Percentiles rank a stretch among this genome's conserved stretches.
These are phyloP conservation scores for Rhizopogon vinicolor DNA, from an alignment of 768 basidiomycete species.

Conservation along the genomic window DNA sequence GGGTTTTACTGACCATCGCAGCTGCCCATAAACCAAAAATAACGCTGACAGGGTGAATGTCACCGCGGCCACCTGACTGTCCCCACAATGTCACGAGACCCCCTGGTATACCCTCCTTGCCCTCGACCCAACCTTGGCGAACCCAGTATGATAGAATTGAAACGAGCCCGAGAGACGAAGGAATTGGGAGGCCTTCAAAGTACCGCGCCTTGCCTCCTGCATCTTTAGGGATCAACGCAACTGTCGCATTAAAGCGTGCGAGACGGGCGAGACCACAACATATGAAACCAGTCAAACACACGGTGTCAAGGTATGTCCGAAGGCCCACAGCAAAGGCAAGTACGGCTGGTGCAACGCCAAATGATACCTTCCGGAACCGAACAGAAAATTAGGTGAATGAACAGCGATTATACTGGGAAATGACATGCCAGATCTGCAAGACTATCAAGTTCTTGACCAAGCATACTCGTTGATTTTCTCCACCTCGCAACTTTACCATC, in stretches of 20 bases:
- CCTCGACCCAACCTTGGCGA: slow-evolving; percentile 80
- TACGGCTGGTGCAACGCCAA: slow-evolving; percentile 95
- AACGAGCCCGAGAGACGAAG: slow-evolving; percentile 81
- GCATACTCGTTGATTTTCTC: slow-evolving; percentile 92
- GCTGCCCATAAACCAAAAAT: slow-evolving; percentile 88
- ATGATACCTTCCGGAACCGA: slow-evolving; percentile 68
- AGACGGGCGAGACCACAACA: slow-evolving; percentile 96
- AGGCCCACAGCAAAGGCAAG: slow-evolving; percentile 89
- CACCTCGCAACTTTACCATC: slow-evolving; percentile 98
- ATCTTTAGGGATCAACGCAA: slow-evolving; percentile 90
- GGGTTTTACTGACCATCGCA: slow-evolving; percentile 97
- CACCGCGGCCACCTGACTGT: slow-evolving; percentile 65
- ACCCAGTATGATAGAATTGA: slow-evolving; percentile 77
- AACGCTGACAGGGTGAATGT: slow-evolving; percentile 75
- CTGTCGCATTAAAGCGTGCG: slow-evolving; percentile 98
- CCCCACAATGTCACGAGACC: slow-evolving; percentile 78
- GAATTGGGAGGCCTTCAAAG: slow-evolving; percentile 98
- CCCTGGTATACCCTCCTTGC: slow-evolving; percentile 67
- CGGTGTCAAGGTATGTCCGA: slow-evolving; percentile 85
- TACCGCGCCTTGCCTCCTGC: slow-evolving; percentile 83
- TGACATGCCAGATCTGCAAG: slow-evolving; percentile 84
- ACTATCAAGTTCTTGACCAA: slow-evolving; percentile 97
- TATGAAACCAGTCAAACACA: slow-evolving; percentile 84
- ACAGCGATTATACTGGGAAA: neutral
- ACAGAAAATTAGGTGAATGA: neutral